Conservation (phyloP, 768 basidiomycete species). For the Amanita pseudoporphyria region DNA sequence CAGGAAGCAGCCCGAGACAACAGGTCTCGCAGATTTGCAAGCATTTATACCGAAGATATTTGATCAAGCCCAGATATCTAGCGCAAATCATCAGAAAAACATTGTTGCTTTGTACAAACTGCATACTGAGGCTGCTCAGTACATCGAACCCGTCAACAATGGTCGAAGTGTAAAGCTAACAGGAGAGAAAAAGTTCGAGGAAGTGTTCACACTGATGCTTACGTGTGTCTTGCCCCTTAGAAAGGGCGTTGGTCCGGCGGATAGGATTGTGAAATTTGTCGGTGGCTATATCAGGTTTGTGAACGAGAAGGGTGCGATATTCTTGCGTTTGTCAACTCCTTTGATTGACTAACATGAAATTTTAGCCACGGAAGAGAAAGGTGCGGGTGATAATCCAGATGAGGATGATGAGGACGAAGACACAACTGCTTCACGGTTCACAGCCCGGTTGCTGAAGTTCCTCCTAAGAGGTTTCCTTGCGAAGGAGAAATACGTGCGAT, state of each 20-base stretch:
- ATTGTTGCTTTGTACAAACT: conserved; percentile 73
- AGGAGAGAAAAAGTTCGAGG: conserved; percentile 74
- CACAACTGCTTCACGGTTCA: conserved; percentile 59
- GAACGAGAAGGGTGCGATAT: conserved; percentile 59
- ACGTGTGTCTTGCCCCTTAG: conserved; percentile 58
- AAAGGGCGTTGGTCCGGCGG: conserved; percentile 71
- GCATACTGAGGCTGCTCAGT: conserved; percentile 51
- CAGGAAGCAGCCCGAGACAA: not conserved
- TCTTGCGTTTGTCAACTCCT: not conserved
- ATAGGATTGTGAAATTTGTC: conserved; percentile 74
- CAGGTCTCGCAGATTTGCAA: not conserved
- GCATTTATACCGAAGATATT: conserved; percentile 53
- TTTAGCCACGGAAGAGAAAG: conserved; percentile 30
- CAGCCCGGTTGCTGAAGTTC: conserved; percentile 50
- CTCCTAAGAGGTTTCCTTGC: conserved; percentile 71
- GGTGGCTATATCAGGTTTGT: conserved; percentile 69
- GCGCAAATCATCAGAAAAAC: conserved; percentile 87
- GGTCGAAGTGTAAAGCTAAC: conserved; percentile 40
- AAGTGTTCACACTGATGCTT: conserved; percentile 50
- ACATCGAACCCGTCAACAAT: conserved; percentile 38
- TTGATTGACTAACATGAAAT: not conserved
- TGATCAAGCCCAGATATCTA: conserved; percentile 64
- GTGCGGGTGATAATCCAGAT: conserved; percentile 29
- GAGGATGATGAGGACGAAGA: conserved; percentile 43
- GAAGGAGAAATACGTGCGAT: conserved; percentile 84